A percentile compares a stretch with the other conserved stretches of the same genome.
These are phyloP conservation scores for Garcia nutans DNA, from an alignment of 345 rosid genomes.

Conservation along the genomic window DNA sequence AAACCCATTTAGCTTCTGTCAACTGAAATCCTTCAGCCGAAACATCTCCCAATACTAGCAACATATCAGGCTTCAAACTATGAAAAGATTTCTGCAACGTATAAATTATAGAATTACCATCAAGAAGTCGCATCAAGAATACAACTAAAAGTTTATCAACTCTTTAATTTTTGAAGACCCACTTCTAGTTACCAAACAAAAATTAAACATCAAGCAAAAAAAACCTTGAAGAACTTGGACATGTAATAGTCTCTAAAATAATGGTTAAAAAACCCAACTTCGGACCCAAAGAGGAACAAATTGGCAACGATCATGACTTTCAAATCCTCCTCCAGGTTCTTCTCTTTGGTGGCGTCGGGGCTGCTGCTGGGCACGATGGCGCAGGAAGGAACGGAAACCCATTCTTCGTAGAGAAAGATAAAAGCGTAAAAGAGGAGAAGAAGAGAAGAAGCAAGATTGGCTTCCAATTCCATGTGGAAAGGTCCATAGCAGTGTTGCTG, in stretches of 20 bases:
- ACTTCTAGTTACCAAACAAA: background rate
- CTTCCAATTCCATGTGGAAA: constrained; percentile 37
- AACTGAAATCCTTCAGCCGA: constrained; percentile 49
- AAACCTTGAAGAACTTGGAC: constrained; percentile 55
- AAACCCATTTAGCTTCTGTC: constrained; percentile 42
- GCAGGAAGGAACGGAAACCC: constrained; percentile 53
- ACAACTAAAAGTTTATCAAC: background rate
- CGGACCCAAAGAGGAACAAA: constrained; percentile 47
- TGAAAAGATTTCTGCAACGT: constrained; percentile 54
- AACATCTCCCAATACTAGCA: constrained; percentile 60
- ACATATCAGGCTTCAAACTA: constrained; percentile 59
- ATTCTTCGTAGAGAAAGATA: constrained; percentile 38
- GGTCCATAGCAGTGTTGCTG: constrained; percentile 17
- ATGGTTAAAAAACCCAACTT: constrained; percentile 33
- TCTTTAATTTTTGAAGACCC: background rate
- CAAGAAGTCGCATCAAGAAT: background rate
- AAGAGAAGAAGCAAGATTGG: constrained; percentile 36
- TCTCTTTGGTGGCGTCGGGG: constrained; percentile 9
- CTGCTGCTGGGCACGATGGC: constrained; percentile 21
- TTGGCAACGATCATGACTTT: constrained; percentile 59
- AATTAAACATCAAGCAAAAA: background rate
- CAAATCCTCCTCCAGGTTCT: constrained; percentile 29
- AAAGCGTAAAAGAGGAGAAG: constrained; percentile 27
- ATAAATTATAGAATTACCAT: background rate
- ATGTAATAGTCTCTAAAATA: constrained; percentile 53